Evolutionary conservation across 2,329 filamentous ascomycete genomes (phyloP), one percentile per base, ranked within the genome.

Genomic region (Fusarium oligoseptatum): DNA sequence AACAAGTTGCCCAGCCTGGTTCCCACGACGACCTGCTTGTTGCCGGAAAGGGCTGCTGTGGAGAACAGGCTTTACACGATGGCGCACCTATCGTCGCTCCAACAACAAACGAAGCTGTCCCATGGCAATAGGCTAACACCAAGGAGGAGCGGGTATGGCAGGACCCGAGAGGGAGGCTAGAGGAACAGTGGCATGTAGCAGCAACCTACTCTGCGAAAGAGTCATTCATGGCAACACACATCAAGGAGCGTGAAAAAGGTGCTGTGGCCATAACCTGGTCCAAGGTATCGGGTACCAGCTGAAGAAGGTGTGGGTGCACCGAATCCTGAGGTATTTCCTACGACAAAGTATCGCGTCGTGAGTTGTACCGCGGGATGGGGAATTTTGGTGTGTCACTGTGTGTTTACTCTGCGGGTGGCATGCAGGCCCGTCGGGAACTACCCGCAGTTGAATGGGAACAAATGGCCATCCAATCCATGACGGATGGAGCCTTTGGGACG

Each of bases 101-200:
- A 63, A 67, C 37, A 32, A 52, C 64, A 8, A 8, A 20, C 56
- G 24, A 56, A 63, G 17, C 11, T 52, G 48, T 52, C 24, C 17
- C 45, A 50, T 3, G 45, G 22, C 14, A 41, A 52, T 50, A 34
- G 41, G 56, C 66, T 73, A 73, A 58, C 52, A 36, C 39, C 32
- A 74, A 64, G 71, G 71, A 32, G 72, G 68, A 74, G 68, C 68
- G 72, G 71, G 71, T 68, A 68, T 43, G 68, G 48, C 65, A 75
- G 45, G 68, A 61, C 68, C 72, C 57, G 60, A 72, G 29, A 32
- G 24, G 55, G 62, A 43, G 66, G 34, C 55, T 64, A 73, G 52
- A 27, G 45, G 8, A 11, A 15, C 17, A 52, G 10, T 52, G 27
- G 27, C 12, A 32, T 52, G 27, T 52, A 52, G 9, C 27, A 52